Base-by-base conservation (phyloP, 2,329 filamentous ascomycete species). In the Colletotrichum chrysophilum region DNA sequence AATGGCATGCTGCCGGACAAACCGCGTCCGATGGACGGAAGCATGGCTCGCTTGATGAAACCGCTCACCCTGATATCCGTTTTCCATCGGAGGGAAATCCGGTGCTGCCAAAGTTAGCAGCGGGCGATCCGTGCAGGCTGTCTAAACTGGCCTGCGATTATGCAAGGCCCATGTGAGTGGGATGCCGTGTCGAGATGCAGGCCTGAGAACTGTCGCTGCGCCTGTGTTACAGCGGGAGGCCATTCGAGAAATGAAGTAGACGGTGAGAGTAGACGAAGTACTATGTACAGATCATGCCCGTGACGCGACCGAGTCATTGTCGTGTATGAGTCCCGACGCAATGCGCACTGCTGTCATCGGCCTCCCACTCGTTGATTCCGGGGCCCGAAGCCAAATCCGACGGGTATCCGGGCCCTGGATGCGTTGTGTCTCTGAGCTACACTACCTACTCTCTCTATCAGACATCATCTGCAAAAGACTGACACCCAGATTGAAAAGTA, bases 381-480 rank as follows among this genome's bases (percentile, higher is more conserved):
- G 13, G 24, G 14, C 56, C n/a, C 58, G n/a, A 16, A 8, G 58
- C 7, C 30, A 21, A 34, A 8, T n/a, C 12, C 28, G 58, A 61
- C 18, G 28, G 28, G 6, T 32, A 36, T 21, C 28, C 58, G 9
- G 12, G 14, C 13, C 58, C 58, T 4, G 56, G 0, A 61, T 60
- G 12, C 9, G 3, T 3, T 5, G 28, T 28, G 58, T 61, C 58
- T 5, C 18, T 61, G 4, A 61, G 58, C 3, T 5, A 5, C 58
- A 34, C 18, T 13, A 3, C 10, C 16, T 30, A 13, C 28, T 60
- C 38, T 61, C 38, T 61, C 5, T 32, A 14, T 3, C 6, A 34
- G 0, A 61, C 5, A 2, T 34, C 28, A 3, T 21, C 2, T 30
- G 10, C 4, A 0, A n/a, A n/a, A 7, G 7, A 5, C 28, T 1